A percentile compares a stretch with the other conserved stretches of the same genome.
phyloP scores from a whole-genome alignment of 2,329 filamentous ascomycete genomes.

The Xylariaceae sp. region DNA sequence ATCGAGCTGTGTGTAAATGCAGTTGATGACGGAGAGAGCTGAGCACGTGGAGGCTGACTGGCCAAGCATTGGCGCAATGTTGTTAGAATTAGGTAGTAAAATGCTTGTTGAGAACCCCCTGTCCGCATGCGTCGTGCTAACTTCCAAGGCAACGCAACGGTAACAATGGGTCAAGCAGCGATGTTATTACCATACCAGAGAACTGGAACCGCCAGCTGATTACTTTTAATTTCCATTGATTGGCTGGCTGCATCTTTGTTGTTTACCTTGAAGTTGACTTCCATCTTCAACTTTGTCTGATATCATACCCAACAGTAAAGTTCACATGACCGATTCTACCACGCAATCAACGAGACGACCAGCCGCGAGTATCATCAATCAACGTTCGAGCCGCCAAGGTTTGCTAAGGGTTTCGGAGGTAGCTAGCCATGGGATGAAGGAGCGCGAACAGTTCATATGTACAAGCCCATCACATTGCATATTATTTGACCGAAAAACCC shows the following conservation, averaged over 20 bases:
- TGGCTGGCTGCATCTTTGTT: not conserved
- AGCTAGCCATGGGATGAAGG: not conserved
- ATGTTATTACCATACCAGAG: not conserved
- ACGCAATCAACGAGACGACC: too few species aligned
- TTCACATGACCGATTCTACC: too few species aligned
- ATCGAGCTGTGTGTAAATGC: not conserved
- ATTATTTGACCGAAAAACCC: constrained; percentile 1
- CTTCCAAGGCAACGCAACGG: too few species aligned
- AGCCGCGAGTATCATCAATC: not conserved
- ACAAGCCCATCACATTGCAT: not conserved
- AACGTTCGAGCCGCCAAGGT: not conserved
- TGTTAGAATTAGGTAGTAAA: constrained; percentile 1
- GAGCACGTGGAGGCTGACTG: constrained; percentile 19
- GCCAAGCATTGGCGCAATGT: constrained; percentile 17
- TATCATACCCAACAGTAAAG: too few species aligned
- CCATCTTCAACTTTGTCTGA: not conserved
- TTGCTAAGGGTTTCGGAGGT: not conserved
- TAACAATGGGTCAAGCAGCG: too few species aligned
- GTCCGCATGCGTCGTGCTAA: not conserved
- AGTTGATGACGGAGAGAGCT: not conserved
- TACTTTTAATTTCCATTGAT: constrained; percentile 9
- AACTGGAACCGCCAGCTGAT: constrained; percentile 3
- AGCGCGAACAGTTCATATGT: not conserved
- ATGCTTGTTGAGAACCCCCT: constrained; percentile 2
- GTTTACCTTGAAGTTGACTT: not conserved